Evolutionary conservation across 2,329 filamentous ascomycete species (phyloP), one percentile per base, ranked within the genome.

Genomic region (Microcyclospora tardicrescens): DNA sequence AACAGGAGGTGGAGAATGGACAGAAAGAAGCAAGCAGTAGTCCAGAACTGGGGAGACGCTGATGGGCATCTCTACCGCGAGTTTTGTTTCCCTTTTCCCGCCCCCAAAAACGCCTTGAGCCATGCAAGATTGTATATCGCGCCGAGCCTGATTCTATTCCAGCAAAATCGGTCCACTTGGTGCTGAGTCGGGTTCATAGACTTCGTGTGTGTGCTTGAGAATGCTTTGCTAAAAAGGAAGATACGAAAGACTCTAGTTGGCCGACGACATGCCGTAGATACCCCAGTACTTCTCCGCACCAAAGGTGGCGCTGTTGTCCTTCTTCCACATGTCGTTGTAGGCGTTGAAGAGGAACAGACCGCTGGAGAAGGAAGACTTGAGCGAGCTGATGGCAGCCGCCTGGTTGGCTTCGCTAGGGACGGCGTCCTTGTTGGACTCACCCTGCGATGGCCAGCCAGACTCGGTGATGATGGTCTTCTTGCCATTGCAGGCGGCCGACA

Each of bases 261-360:
- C 55, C 36, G 39, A 43, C 15, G 46, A 41, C 39, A 48, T 40
- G 28, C 49, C 49, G 34, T 43, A 82, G 74, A 27, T 49, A 35
- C 55, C 85, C 81, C 84, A 91, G 61, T 69, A 85, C 57, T 77
- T 72, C 64, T 93, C 85, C 2, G 81, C 75, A 42, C 75, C 71
- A 59, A 79, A 83, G 1, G 80, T 80, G 15, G 60, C 66, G 2
- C 65, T 57, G 38, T 64, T 69, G 48, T 81, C 72, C 31, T 64
- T 57, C 69, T 93, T 93, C 84, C 85, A 93, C 36, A 68, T 53
- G 44, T 85, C 81, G 59, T 93, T 81, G 64, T 79, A 89, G 3
- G 82, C 79, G 19, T 79, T 81, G 62, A 91, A 89, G 15, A 93
- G 64, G 47, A 87, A 72, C 33, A 89, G 53, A 39, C 76, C 70